Conservation (phyloP, 305 asterid species). For the Rubia tinctorum region DNA sequence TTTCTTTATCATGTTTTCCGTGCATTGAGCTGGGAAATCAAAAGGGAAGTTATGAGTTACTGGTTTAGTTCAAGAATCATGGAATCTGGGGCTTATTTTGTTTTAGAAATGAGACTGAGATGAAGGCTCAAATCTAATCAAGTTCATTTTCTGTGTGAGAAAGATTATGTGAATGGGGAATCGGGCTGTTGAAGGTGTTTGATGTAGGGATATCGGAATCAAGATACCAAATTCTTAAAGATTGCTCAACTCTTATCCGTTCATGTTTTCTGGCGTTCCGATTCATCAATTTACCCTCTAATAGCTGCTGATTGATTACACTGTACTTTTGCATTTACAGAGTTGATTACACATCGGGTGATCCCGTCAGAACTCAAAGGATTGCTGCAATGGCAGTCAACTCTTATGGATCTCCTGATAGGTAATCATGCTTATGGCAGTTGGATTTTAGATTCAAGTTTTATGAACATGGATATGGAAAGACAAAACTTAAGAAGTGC, state of each 20-base stretch:
- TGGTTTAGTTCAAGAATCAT: background rate
- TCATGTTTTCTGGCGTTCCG: background rate
- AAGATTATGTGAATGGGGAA: background rate
- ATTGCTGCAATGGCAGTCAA: constrained; percentile 12
- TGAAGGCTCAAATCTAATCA: background rate
- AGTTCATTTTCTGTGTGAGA: background rate
- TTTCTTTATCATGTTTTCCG: background rate
- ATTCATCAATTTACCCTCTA: background rate
- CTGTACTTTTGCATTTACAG: background rate
- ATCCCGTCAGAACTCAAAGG: background rate
- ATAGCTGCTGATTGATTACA: constrained; percentile 12
- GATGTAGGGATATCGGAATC: background rate
- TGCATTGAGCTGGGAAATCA: background rate
- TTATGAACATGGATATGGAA: background rate
- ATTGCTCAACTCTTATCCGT: background rate
- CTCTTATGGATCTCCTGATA: constrained; percentile 6
- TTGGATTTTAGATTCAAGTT: background rate
- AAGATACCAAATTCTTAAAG: too few species aligned
- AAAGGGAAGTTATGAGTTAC: background rate
- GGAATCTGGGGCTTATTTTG: background rate
- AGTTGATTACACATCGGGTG: background rate
- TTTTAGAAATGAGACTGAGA: background rate
- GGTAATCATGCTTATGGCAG: constrained; percentile 11
- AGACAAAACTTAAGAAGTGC: background rate
- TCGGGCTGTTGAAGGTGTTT: background rate